These are phyloP conservation scores for Colletotrichum kahawae DNA, from an alignment of 2,329 filamentous ascomycete species.

Conservation along the genomic window DNA sequence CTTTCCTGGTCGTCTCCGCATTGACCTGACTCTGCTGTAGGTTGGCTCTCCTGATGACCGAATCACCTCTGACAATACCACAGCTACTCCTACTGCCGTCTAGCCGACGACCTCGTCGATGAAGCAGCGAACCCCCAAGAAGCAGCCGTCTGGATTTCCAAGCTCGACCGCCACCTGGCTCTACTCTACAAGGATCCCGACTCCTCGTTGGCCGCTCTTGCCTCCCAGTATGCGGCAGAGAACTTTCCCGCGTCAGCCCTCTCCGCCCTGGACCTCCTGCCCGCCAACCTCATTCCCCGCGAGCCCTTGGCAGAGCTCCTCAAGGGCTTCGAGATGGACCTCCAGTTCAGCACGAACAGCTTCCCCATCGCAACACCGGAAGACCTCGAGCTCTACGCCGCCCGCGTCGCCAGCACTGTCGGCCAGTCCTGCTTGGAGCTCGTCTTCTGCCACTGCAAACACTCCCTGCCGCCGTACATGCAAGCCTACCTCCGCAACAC, in stretches of 20 bases:
- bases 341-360: slow-evolving; percentile 50
- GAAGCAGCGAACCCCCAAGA: slow-evolving; percentile 59
- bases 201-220: slow-evolving; percentile 13
- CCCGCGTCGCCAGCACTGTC: slow-evolving; percentile 75
- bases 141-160: slow-evolving; percentile 62
- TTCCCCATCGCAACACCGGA: slow-evolving; percentile 64
- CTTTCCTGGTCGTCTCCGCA: slow-evolving; percentile 70
- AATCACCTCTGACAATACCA: slow-evolving; percentile 3
- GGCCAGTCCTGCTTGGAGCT: slow-evolving; percentile 72
- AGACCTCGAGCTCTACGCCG: slow-evolving; percentile 67
- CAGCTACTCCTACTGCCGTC: slow-evolving; percentile 74
- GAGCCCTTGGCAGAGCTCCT: slow-evolving; percentile 68
- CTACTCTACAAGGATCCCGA: slow-evolving; percentile 47
- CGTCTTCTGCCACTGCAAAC: slow-evolving; percentile 62
- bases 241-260: slow-evolving; percentile 58
- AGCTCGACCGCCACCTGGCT: slow-evolving; percentile 62
- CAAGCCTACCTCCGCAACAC: slow-evolving; percentile 54
- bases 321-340: slow-evolving; percentile 72
- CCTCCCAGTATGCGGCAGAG: slow-evolving; percentile 40
- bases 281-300: slow-evolving; percentile 58
- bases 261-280: slow-evolving; percentile 64
- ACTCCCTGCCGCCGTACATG: slow-evolving; percentile 32
- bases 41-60: slow-evolving; percentile 26
- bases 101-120: slow-evolving; percentile 77
- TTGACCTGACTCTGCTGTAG: slow-evolving; percentile 69